phyloP scores from a whole-genome alignment of 768 basidiomycete species.

The Amanita inopinata region DNA sequence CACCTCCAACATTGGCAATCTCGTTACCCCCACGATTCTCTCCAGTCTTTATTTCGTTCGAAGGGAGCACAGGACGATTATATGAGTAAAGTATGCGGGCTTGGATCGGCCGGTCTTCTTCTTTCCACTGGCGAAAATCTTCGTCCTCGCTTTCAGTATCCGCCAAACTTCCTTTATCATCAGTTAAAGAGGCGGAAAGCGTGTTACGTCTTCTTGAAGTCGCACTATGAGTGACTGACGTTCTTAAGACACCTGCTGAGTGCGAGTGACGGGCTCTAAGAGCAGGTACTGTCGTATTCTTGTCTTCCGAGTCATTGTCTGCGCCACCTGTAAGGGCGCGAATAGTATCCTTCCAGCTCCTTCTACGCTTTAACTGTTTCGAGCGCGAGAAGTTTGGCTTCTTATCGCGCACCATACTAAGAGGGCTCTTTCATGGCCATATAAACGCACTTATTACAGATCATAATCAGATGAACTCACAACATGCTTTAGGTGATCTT shows the following conservation, averaged over 20 bases:
- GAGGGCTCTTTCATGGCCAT: slow-evolving; percentile 46
- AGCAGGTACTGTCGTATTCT: slow-evolving; percentile 15
- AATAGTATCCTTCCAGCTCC: slow-evolving; percentile 53
- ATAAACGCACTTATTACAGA: neutral
- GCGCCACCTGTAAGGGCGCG: slow-evolving; percentile 35
- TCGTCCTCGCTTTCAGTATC: slow-evolving; percentile 45
- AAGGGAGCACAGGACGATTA: slow-evolving; percentile 13
- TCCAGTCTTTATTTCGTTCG: neutral
- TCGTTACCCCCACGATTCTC: neutral
- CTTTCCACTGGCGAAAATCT: slow-evolving; percentile 37
- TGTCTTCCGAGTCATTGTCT: slow-evolving; percentile 21
- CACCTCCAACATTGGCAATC: slow-evolving; percentile 25
- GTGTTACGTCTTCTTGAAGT: slow-evolving; percentile 14
- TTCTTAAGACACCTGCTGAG: slow-evolving; percentile 3
- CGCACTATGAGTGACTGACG: neutral
- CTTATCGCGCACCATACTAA: slow-evolving; percentile 82
- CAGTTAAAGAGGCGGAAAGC: slow-evolving; percentile 14
- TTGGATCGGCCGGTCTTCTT: slow-evolving; percentile 67
- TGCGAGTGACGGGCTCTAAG: slow-evolving; percentile 9
- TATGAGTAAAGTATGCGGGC: slow-evolving; percentile 64
- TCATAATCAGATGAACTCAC: slow-evolving; percentile 23
- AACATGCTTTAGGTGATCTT: slow-evolving; percentile 81
- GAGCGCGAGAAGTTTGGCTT: slow-evolving; percentile 24
- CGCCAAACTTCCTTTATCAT: slow-evolving; percentile 42
- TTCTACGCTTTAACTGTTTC: slow-evolving; percentile 42